phyloP scores from a whole-genome alignment of 805 yeast species.

The Candida ulmi region DNA sequence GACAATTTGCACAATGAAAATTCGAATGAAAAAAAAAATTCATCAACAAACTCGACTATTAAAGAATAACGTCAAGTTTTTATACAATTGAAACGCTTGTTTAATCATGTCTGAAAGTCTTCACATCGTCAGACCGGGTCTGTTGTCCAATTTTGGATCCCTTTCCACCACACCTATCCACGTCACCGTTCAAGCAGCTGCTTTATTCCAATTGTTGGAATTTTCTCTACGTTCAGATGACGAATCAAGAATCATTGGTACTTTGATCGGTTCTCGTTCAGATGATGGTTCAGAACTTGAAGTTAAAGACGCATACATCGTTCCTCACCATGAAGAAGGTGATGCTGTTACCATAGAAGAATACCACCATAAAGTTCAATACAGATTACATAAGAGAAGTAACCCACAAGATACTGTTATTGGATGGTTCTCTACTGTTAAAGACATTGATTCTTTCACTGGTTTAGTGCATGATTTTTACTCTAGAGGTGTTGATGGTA shows the following conservation, averaged over 20 bases:
- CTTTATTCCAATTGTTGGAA: conserved; percentile 72
- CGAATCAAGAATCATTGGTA: conserved; percentile 69
- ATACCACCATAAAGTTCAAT: conserved; percentile 65
- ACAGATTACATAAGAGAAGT: conserved; percentile 66
- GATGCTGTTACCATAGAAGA: conserved; percentile 76
- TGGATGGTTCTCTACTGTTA: conserved; percentile 76
- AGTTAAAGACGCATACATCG: conserved; percentile 70
- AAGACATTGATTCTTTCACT: conserved; percentile 61
- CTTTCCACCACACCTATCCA: conserved; percentile 36
- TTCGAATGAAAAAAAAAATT: background rate
- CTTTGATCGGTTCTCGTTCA: conserved; percentile 73
- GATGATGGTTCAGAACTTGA: conserved; percentile 78
- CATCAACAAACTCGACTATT: background rate
- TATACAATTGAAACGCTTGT: background rate
- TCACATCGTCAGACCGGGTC: conserved; percentile 24
- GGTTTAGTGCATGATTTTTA: conserved; percentile 80
- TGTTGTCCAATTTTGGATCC: conserved; percentile 19
- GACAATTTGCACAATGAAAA: too few relatives aligned
- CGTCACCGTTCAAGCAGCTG: conserved; percentile 60
- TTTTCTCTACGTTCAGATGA: conserved; percentile 54
- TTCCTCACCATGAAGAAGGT: conserved; percentile 71
- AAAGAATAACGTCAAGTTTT: background rate
- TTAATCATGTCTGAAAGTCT: conserved; percentile 17
- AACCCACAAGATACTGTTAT: conserved; percentile 73
- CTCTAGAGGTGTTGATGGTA: conserved; percentile 61